Conservation (phyloP, 2,329 filamentous ascomycete genomes). For the Pseudonectria buxi region DNA sequence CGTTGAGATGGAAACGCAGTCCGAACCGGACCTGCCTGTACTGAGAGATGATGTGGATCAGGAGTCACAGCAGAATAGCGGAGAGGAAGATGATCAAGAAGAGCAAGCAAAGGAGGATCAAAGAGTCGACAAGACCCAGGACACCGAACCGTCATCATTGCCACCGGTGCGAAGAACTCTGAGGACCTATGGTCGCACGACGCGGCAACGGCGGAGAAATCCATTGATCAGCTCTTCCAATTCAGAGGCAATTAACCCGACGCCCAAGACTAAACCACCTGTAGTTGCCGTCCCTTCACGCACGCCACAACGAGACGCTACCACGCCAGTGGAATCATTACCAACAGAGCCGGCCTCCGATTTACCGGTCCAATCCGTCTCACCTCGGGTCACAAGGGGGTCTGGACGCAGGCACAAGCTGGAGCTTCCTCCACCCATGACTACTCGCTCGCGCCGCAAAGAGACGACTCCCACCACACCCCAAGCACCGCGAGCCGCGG, state of each 20-base stretch:
- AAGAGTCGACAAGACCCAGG: constrained; percentile 5
- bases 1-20: constrained; percentile 11
- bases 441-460: constrained; percentile 17
- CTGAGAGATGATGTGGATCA: constrained; percentile 13
- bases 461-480: constrained; percentile 18
- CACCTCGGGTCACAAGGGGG: constrained; percentile 6
- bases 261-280: constrained; percentile 7
- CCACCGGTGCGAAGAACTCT: constrained; percentile 15
- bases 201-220: constrained; percentile 14
- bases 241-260: constrained; percentile 15
- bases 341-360: background rate
- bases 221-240: constrained; percentile 26
- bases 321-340: background rate
- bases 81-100: too few species aligned
- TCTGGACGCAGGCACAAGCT: constrained; percentile 6
- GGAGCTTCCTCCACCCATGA: constrained; percentile 18
- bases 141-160: constrained; percentile 23
- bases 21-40: constrained; percentile 30
- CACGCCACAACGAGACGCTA: too few species aligned
- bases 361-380: background rate
- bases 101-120: constrained; percentile 7
- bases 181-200: constrained; percentile 17
- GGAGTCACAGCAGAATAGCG: too few species aligned
- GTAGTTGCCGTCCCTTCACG: constrained; percentile 6
- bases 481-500: constrained; percentile 8